Percentiles rank a stretch among this genome's conserved stretches.
Conservation (phyloP, 306 rosid species). For the Cucurbita ficifolia region DNA sequence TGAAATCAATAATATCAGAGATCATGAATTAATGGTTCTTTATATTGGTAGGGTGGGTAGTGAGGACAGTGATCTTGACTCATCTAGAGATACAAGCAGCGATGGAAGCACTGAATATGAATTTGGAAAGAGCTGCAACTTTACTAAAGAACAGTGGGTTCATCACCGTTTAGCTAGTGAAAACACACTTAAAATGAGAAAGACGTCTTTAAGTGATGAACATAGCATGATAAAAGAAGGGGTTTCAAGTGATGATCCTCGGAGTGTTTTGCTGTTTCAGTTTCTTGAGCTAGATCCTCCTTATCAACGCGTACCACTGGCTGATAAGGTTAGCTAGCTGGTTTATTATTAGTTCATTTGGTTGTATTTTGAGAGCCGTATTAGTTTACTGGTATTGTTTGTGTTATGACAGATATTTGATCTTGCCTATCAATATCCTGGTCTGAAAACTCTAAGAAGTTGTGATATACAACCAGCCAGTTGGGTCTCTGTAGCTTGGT, state of each 20-base stretch:
- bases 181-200: slow-evolving; percentile 18
- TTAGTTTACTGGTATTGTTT: slow-evolving; percentile 10
- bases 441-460: slow-evolving; percentile 63
- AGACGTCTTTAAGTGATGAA: slow-evolving; percentile 30
- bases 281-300: slow-evolving; percentile 69
- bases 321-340: slow-evolving; percentile 59
- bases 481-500: slow-evolving; percentile 97
- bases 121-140: slow-evolving; percentile 24
- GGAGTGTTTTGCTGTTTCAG: slow-evolving; percentile 45
- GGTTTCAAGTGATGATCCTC: slow-evolving; percentile 58
- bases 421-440: slow-evolving; percentile 49
- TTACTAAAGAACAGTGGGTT: slow-evolving; percentile 16
- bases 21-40: slow-evolving; percentile 4
- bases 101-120: slow-evolving; percentile 75
- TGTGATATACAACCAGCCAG: slow-evolving; percentile 68
- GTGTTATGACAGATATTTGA: slow-evolving; percentile 49
- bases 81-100: slow-evolving; percentile 59
- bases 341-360: slow-evolving; percentile 9
- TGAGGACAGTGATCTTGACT: slow-evolving; percentile 55
- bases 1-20: not conserved
- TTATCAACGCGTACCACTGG: slow-evolving; percentile 68
- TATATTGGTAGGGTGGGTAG: slow-evolving; percentile 28
- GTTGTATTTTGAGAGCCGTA: slow-evolving; percentile 8
- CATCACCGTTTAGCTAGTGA: slow-evolving; percentile 20
- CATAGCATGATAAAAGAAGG: slow-evolving; percentile 27